Percentiles rank a stretch among this genome's conserved stretches.
These are phyloP conservation scores for Xylariaceae sp. DNA, from an alignment of 2,329 filamentous ascomycete genomes.

Conservation along the genomic window DNA sequence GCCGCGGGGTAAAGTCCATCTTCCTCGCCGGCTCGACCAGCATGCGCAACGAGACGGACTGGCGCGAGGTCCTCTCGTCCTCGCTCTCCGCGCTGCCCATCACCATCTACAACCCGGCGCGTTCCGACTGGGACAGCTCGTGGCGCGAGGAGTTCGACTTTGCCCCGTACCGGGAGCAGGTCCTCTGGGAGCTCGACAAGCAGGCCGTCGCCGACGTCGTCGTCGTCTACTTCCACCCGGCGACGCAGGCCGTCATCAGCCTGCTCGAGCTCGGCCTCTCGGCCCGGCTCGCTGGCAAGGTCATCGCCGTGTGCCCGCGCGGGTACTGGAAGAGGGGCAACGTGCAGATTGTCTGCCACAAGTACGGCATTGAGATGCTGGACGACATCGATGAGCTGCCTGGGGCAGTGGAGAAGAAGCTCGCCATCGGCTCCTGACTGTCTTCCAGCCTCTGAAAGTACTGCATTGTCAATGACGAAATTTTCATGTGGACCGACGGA, in stretches of 20 bases:
- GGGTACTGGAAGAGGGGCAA: slow-evolving; percentile 54
- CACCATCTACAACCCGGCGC: slow-evolving; percentile 50
- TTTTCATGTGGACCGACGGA: too few relatives aligned
- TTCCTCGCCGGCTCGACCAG: slow-evolving; percentile 55
- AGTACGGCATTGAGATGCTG: slow-evolving; percentile 37
- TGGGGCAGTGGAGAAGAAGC: too few relatives aligned
- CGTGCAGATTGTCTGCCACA: slow-evolving; percentile 48
- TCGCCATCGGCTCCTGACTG: too few relatives aligned
- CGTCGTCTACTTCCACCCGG: slow-evolving; percentile 48
- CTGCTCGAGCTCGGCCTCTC: slow-evolving; percentile 54
- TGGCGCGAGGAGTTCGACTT: slow-evolving; percentile 44
- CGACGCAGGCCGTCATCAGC: slow-evolving; percentile 47
- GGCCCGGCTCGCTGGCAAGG: slow-evolving; percentile 29
- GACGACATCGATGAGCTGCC: slow-evolving; percentile 34
- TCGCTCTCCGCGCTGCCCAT: slow-evolving; percentile 37
- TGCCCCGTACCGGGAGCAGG: slow-evolving; percentile 41
- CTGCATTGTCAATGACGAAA: too few relatives aligned
- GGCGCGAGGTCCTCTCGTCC: slow-evolving; percentile 39
- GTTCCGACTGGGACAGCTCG: slow-evolving; percentile 46
- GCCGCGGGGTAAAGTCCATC: slow-evolving; percentile 26
- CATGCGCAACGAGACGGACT: slow-evolving; percentile 33
- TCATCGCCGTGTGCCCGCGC: slow-evolving; percentile 44
- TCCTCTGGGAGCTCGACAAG: slow-evolving; percentile 52
- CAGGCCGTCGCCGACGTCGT: slow-evolving; percentile 46
- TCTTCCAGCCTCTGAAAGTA: too few relatives aligned